phyloP scores from a whole-genome alignment of 1,139 yeast species.

The Arxiozyma heterogenica region DNA sequence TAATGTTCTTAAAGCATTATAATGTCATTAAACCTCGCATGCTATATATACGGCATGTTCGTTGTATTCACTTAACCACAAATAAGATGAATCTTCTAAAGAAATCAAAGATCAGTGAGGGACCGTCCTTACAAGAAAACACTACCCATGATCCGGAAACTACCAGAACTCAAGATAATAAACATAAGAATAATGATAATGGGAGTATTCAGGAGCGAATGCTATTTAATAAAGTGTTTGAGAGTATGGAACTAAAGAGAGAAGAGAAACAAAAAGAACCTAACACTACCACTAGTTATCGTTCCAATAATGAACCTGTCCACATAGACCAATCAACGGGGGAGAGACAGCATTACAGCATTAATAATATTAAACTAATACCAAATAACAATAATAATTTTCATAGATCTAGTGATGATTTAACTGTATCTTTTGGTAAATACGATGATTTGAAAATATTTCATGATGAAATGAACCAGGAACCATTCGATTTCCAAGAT shows the following conservation, averaged over 20 bases:
- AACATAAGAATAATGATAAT: neutral
- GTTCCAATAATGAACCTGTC: neutral
- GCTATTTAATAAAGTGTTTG: constrained; percentile 3
- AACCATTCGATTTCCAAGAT: constrained; percentile 1
- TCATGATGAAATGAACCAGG: neutral
- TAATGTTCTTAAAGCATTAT: neutral
- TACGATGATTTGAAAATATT: neutral
- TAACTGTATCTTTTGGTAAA: constrained; percentile 4
- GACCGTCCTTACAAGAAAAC: neutral
- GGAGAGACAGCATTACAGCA: neutral
- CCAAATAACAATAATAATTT: too few relatives aligned
- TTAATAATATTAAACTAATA: neutral
- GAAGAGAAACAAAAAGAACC: neutral
- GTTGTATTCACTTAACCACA: neutral
- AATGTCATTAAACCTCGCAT: neutral
- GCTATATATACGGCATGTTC: neutral
- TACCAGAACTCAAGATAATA: neutral
- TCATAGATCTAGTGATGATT: neutral
- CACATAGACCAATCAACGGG: neutral
- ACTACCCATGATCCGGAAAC: neutral
- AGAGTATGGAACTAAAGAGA: constrained; percentile 3
- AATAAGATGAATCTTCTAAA: neutral
- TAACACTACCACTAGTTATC: neutral
- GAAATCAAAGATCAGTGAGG: neutral
- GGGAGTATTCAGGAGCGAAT: constrained; percentile 2